Conservation (phyloP, 306 rosid genomes). For the Carpinus viminea region DNA sequence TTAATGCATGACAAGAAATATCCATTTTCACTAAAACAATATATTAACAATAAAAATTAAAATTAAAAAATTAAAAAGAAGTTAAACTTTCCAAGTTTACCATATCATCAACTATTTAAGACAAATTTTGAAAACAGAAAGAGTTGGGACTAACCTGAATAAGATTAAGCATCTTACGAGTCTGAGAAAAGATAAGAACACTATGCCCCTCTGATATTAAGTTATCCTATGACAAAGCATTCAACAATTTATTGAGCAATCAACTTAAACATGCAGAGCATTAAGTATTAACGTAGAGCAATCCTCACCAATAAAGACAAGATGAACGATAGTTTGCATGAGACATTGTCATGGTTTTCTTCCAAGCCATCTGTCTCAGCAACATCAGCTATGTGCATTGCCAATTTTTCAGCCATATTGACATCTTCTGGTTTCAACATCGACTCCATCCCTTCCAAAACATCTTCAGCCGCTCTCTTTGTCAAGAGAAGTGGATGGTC, state of each 20-base stretch:
- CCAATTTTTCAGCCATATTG: slow-evolving; percentile 67
- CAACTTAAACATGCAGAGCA: slow-evolving; percentile 5
- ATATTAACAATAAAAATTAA: background rate
- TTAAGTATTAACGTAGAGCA: slow-evolving; percentile 13
- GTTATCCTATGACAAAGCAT: slow-evolving; percentile 49
- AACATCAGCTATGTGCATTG: slow-evolving; percentile 76
- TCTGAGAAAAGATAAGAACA: slow-evolving; percentile 90
- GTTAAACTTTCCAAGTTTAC: background rate
- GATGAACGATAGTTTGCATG: slow-evolving; percentile 85
- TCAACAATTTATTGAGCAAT: slow-evolving; percentile 16
- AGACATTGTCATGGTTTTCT: slow-evolving; percentile 55
- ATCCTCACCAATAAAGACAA: slow-evolving; percentile 73
- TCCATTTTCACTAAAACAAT: background rate
- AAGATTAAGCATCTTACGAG: slow-evolving; percentile 96
- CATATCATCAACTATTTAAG: background rate
- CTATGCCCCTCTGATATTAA: slow-evolving; percentile 77
- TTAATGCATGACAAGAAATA: background rate
- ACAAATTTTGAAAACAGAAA: slow-evolving; percentile 1
- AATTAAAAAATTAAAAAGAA: too few relatives aligned
- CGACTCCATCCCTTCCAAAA: slow-evolving; percentile 84
- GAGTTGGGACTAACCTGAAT: slow-evolving; percentile 57
- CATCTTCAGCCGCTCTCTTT: slow-evolving; percentile 92
- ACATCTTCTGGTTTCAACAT: slow-evolving; percentile 67
- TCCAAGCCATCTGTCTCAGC: slow-evolving; percentile 61
- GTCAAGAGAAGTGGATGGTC: slow-evolving; percentile 91